phyloP scores from a whole-genome alignment of 305 asterid genomes.

The Plantago lanceolata region DNA sequence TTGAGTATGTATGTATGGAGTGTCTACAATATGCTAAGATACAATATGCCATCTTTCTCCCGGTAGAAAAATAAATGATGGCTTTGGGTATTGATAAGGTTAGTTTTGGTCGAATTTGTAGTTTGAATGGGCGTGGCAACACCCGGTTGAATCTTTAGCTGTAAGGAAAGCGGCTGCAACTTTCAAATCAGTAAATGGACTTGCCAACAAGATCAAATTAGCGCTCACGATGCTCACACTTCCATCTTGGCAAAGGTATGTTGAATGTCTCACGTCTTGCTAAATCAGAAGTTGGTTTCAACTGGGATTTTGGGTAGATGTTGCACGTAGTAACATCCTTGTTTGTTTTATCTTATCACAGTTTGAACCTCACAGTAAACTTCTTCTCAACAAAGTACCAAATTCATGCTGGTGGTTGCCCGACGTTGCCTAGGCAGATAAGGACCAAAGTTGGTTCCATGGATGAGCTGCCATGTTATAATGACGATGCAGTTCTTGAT shows the following conservation, averaged over 20 bases:
- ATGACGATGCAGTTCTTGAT: constrained; percentile 22
- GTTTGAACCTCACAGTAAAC: constrained; percentile 72
- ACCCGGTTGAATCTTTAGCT: constrained; percentile 74
- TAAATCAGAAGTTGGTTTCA: background rate
- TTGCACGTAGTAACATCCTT: no score
- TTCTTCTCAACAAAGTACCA: constrained; percentile 85
- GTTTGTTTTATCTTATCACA: constrained; percentile 28
- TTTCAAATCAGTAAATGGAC: constrained; percentile 74
- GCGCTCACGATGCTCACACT: constrained; percentile 78
- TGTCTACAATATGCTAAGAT: no score
- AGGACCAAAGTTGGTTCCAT: constrained; percentile 48
- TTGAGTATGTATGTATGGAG: no score
- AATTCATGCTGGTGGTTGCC: constrained; percentile 47
- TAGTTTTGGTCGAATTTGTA: constrained; percentile 28
- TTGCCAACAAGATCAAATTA: constrained; percentile 76
- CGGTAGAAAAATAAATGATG: no score
- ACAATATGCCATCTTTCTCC: no score
- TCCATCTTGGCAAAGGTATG: constrained; percentile 83
- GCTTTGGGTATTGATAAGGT: background rate
- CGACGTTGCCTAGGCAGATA: constrained; percentile 66
- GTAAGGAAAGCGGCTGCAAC: constrained; percentile 62
- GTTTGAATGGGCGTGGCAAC: constrained; percentile 99
- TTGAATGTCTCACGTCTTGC: background rate
- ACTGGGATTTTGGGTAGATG: background rate
- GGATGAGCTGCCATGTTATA: constrained; percentile 84